Base-by-base conservation (phyloP, 495 filamentous ascomycete species). In the Annulohypoxylon stygium region DNA sequence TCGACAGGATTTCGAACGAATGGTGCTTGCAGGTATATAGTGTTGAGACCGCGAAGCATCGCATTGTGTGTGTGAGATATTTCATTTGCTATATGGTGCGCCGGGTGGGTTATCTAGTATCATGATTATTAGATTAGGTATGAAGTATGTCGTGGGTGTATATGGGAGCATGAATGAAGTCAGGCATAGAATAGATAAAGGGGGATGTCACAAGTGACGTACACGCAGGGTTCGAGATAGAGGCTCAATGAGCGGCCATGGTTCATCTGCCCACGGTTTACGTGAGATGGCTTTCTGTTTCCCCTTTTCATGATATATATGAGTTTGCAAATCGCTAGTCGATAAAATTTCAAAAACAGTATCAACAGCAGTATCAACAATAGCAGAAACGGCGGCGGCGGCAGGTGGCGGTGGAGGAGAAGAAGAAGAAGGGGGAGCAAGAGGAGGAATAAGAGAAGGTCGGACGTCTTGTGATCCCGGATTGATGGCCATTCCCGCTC, bases 61-160 rank as follows among this genome's bases (percentile, higher is more conserved):
- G 79, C 70, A 75, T 88, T 88, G 78, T 87, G 85, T 9, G 82
- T 71, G 53, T 82, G 75, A 3, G 81, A 71, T 78, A 87, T 84
- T 25, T 83, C 78, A 11, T 81, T 79, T 14, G 83, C 85, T 30
- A 80, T 79, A 53, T 80, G 48, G 2, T 75, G 71, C 8, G 77
- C 69, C 20, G 75, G 43, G 18, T 75, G 71, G 3, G 73, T 51
- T 25, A 70, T 67, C 76, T 78, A 18, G 50, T 20, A 20, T 57
- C 12, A 1, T 57, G n/a, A 7, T 34, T 34, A 30, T 33, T 34
- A 51, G 48, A 23, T 23, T 23, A 23, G 47, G 11, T 20, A 16
- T 30, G 2, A 47, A 30, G 34, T 34, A 26, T 39, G 11, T 61
- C 4, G 26, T 41, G 1, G 8, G 14, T n/a, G 12, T 45, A 57